Evolutionary conservation across 805 yeast genomes (phyloP).

Genomic region (Wilhelminamyces savonicus): DNA sequence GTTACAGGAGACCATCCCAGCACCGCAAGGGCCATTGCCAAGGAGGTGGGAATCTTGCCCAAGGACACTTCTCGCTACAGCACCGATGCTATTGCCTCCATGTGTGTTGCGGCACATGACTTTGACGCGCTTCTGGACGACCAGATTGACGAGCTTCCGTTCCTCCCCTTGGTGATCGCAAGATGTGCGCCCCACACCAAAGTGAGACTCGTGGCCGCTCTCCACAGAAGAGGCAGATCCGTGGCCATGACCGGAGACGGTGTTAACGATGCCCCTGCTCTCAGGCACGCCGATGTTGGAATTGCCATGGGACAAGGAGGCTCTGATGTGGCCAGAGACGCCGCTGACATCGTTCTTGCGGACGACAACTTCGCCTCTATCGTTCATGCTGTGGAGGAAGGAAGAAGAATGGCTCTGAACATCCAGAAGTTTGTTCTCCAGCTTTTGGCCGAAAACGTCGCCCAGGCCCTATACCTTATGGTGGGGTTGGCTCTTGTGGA

Average conservation of each 20-base stretch:
- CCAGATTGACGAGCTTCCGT: conserved; percentile 55
- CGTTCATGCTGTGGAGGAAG: conserved; percentile 22
- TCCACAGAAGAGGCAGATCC: conserved; percentile 39
- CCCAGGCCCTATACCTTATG: conserved; percentile 59
- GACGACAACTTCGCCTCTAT: conserved; percentile 23
- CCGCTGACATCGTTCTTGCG: conserved; percentile 20
- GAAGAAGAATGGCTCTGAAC: conserved; percentile 15
- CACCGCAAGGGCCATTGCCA: conserved; percentile 15
- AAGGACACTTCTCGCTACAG: conserved; percentile 13
- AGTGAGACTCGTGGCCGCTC: conserved; percentile 75
- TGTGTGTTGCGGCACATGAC: conserved; percentile 73
- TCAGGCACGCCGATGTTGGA: conserved; percentile 22
- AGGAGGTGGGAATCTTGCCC: conserved; percentile 14
- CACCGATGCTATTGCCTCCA: conserved; percentile 9
- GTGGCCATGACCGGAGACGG: conserved; percentile 69
- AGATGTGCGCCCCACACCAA: conserved; percentile 81
- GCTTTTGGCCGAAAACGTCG: conserved; percentile 21
- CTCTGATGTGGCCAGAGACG: conserved; percentile 23
- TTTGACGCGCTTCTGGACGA: conserved; percentile 60
- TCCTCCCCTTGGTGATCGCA: conserved; percentile 71
- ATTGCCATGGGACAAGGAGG: conserved; percentile 25
- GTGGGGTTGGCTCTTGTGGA: conserved; percentile 72
- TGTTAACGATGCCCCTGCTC: conserved; percentile 22
- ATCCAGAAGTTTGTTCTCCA: conserved; percentile 15
- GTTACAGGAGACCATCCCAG: conserved; percentile 16